These are phyloP conservation scores for Pythium vanterpoolii DNA, from an alignment of 352 stramenopile genomes.

Conservation along the genomic window DNA sequence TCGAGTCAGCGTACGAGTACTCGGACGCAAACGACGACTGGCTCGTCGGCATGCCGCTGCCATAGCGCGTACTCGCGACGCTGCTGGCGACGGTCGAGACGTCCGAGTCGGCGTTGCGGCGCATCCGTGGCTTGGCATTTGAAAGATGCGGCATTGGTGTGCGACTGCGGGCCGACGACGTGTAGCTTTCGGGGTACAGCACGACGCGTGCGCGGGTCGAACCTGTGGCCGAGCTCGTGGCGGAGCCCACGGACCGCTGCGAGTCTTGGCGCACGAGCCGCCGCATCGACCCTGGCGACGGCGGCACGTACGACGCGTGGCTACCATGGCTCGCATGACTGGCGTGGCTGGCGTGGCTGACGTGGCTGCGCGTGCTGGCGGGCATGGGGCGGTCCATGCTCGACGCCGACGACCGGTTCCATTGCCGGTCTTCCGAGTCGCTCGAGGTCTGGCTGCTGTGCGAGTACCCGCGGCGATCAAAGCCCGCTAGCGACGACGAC, in stretches of 20 bases:
- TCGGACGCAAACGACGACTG: slow-evolving; percentile 27
- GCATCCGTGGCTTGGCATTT: not conserved
- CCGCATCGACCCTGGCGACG: slow-evolving; percentile 5
- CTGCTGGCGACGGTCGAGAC: slow-evolving; percentile 13
- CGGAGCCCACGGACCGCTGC: slow-evolving; percentile 8
- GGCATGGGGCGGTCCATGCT: not conserved
- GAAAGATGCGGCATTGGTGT: not conserved
- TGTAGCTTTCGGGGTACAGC: slow-evolving; percentile 12
- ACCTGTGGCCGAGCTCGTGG: too few species aligned
- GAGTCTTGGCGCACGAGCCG: slow-evolving; percentile 14
- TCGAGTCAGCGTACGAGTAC: slow-evolving; percentile 20
- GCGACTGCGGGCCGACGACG: not conserved
- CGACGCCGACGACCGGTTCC: not conserved
- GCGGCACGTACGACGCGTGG: not conserved
- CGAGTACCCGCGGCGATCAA: slow-evolving; percentile 9
- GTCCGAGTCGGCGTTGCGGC: slow-evolving; percentile 15
- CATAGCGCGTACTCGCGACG: slow-evolving; percentile 2
- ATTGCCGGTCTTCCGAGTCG: slow-evolving; percentile 11
- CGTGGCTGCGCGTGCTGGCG: too few species aligned
- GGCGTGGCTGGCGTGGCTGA: too few species aligned
- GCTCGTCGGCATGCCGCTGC: not conserved
- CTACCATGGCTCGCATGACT: too few species aligned
- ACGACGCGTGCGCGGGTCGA: slow-evolving; percentile 12
- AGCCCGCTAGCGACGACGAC: too few species aligned
- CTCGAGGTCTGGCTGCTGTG: slow-evolving; percentile 19